These are phyloP conservation scores for Saprolegnia diclina DNA, from an alignment of 352 stramenopile species.

Conservation along the genomic window DNA sequence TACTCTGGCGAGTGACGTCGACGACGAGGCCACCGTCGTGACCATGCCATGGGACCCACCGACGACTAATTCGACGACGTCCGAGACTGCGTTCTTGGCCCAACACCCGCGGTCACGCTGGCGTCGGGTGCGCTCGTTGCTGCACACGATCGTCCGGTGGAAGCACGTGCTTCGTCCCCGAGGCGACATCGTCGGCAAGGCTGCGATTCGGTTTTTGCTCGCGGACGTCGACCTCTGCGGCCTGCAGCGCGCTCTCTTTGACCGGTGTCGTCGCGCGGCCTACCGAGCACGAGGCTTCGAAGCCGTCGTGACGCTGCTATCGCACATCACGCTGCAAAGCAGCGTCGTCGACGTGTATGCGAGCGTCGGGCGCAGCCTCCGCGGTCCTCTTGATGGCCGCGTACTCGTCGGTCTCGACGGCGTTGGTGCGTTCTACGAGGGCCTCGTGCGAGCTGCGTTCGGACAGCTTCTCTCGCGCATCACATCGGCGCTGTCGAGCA, in stretches of 20 bases:
- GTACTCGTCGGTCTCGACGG: constrained; percentile 1
- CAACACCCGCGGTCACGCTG: constrained; percentile 45
- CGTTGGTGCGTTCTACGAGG: constrained; percentile 14
- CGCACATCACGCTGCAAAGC: constrained; percentile 39
- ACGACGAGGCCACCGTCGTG: neutral
- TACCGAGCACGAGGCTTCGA: constrained; percentile 43
- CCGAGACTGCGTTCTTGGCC: constrained; percentile 34
- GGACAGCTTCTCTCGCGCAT: neutral
- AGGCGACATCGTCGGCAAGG: neutral
- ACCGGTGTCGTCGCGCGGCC: constrained; percentile 45
- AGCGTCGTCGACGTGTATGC: constrained; percentile 49
- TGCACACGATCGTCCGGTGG: constrained; percentile 44
- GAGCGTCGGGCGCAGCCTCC: constrained; percentile 46
- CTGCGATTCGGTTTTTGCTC: constrained; percentile 6
- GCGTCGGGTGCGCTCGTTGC: constrained; percentile 36
- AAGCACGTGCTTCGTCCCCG: constrained; percentile 14
- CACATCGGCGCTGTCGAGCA: neutral
- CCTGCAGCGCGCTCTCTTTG: constrained; percentile 33
- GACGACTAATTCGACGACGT: constrained; percentile 30
- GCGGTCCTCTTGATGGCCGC: neutral
- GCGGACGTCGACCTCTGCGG: constrained; percentile 2
- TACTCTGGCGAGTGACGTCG: constrained; percentile 35
- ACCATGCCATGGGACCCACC: constrained; percentile 16
- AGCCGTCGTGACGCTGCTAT: constrained; percentile 40
- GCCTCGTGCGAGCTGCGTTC: constrained; percentile 7